Base-by-base conservation (phyloP, 108 stramenopile genomes). In the Skeletonema menzelii region DNA sequence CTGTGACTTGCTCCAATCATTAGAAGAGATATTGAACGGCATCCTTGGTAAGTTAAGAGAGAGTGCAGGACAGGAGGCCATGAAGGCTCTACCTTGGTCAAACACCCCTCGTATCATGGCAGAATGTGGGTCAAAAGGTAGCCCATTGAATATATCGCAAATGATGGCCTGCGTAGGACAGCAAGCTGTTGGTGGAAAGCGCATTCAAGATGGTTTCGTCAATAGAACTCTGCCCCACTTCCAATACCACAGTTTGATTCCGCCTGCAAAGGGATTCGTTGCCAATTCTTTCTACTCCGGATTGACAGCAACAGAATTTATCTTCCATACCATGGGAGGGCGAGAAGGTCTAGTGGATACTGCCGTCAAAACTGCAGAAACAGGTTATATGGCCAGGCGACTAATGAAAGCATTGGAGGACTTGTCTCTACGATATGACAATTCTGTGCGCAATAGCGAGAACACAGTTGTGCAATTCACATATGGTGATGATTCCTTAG, bases 121-220 rank as follows among this genome's bases (percentile, higher is more conserved):
- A 15, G 95, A 96, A 44, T 98, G 97, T 77, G 99, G 99, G n/a
- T 95, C 96, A 8, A 99, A 99, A 89, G 99, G 99, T 8, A 95
- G 95, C 62, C 88, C 95, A 7, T 73, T 99, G 37, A 99, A 99
- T 71, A 97, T 99, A 64, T 97, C 96, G n/a, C 99, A 99, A 82
- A 99, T 99, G 99, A 97, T 97, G 68, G 96, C 98, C 13, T 98
- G 97, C 86, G 93, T 99, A 22, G 99, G 99, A 7, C 99, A 99
- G 83, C 99, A 99, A 80, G 94, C 95, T 62, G 99, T 99, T 26
- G 97, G 97, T 59, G 99, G 99, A 30, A 92, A 82, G 82, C 96
- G 99, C 69, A 98, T 99, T 59, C 88, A 96, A 74, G 86, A 99
- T 86, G 99, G 99, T 26, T 99, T 99, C 75, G 98, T 98, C 0